Evolutionary conservation across 257 asterid species (phyloP).

Genomic region (Solanum pennellii): DNA sequence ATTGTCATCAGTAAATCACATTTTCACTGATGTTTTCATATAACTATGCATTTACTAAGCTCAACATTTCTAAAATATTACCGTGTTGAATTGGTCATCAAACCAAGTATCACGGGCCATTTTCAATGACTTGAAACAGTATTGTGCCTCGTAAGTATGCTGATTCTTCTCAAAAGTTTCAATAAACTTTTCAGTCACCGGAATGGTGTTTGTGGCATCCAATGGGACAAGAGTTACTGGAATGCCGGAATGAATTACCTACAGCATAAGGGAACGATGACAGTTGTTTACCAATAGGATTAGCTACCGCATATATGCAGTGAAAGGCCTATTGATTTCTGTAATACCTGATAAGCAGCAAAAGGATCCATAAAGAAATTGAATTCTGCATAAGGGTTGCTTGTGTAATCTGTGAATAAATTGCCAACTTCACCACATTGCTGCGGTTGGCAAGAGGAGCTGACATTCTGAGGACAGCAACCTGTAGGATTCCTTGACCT

Average conservation of each 20-base stretch:
- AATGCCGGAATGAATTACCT: slow-evolving; percentile 84
- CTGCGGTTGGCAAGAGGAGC: slow-evolving; percentile 36
- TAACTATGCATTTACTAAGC: neutral
- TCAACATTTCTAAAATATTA: slow-evolving; percentile 4
- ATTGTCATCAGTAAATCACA: neutral
- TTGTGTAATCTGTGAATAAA: slow-evolving; percentile 44
- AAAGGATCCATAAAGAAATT: slow-evolving; percentile 83
- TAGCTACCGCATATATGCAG: neutral
- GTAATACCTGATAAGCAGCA: slow-evolving; percentile 81
- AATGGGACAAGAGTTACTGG: slow-evolving; percentile 78
- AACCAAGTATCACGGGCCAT: slow-evolving; percentile 73
- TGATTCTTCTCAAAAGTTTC: slow-evolving; percentile 56
- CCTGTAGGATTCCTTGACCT: slow-evolving; percentile 64
- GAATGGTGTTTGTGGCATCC: slow-evolving; percentile 89
- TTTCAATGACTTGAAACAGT: slow-evolving; percentile 68
- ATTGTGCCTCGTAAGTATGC: slow-evolving; percentile 73
- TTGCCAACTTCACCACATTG: slow-evolving; percentile 75
- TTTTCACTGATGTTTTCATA: neutral
- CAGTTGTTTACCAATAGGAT: neutral
- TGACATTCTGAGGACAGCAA: slow-evolving; percentile 45
- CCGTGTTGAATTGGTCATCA: slow-evolving; percentile 50
- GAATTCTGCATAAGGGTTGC: slow-evolving; percentile 81
- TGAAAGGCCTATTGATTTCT: neutral
- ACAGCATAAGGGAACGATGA: neutral
- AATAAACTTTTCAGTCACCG: slow-evolving; percentile 39